These are phyloP conservation scores for Termitomyces sp. DNA, from an alignment of 768 basidiomycete species.

Conservation along the genomic window DNA sequence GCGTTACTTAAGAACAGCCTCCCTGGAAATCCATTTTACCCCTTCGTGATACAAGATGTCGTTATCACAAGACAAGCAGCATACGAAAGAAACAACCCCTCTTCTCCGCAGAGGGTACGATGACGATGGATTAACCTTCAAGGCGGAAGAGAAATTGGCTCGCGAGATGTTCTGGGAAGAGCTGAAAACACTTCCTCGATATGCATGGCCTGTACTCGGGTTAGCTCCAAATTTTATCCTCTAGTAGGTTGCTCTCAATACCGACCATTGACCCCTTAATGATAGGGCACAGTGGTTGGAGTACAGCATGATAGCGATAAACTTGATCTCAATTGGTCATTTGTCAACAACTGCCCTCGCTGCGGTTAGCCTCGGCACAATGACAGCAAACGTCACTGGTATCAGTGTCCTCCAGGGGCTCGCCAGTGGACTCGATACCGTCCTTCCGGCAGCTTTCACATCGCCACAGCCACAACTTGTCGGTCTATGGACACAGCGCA, in stretches of 20 bases:
- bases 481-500: slow-evolving; percentile 67
- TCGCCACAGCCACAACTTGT: slow-evolving; percentile 30
- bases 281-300: slow-evolving; percentile 42
- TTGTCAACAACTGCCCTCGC: slow-evolving; percentile 70
- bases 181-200: slow-evolving; percentile 2
- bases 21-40: no score
- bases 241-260: no score
- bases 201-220: slow-evolving; percentile 7
- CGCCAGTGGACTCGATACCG: slow-evolving; percentile 62
- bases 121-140: neutral
- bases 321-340: slow-evolving; percentile 71
- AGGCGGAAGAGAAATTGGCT: neutral
- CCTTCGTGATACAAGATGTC: neutral
- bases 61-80: neutral
- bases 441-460: slow-evolving; percentile 76
- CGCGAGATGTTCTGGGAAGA: slow-evolving; percentile 11
- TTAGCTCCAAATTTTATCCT: neutral
- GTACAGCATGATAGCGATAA: slow-evolving; percentile 61
- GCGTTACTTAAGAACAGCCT: no score
- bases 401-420: slow-evolving; percentile 51
- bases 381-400: slow-evolving; percentile 37
- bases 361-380: slow-evolving; percentile 48
- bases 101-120: neutral
- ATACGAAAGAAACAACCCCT: neutral
- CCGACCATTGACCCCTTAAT: neutral